phyloP scores from a whole-genome alignment of 306 rosid genomes.

The Chamaecrista fasciculata region DNA sequence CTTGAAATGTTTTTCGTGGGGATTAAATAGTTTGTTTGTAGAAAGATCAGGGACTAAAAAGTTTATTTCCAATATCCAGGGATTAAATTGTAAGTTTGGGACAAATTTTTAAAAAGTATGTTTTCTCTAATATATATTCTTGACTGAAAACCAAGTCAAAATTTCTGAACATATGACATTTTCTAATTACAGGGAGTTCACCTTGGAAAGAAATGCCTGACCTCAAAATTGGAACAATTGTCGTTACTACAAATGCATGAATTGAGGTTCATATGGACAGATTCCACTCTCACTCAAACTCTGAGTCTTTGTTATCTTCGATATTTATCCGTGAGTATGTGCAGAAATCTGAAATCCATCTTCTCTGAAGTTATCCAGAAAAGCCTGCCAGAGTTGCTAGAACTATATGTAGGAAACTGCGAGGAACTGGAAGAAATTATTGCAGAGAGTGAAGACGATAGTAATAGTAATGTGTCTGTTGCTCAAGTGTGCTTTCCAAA shows the following conservation, averaged over 20 bases:
- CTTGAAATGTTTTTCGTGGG: too few relatives aligned
- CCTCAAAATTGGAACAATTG: background rate
- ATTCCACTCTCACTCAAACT: background rate
- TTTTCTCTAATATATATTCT: background rate
- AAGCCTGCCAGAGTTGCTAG: background rate
- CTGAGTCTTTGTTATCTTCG: background rate
- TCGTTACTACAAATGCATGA: background rate
- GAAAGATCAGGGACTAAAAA: too few relatives aligned
- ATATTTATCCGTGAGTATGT: background rate
- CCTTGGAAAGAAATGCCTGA: background rate
- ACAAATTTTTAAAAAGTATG: too few relatives aligned
- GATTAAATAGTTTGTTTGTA: too few relatives aligned
- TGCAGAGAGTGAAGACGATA: background rate
- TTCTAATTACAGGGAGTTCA: background rate
- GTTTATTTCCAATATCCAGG: too few relatives aligned
- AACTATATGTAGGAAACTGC: background rate
- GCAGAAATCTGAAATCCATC: background rate
- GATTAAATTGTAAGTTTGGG: too few relatives aligned
- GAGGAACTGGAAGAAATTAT: slow-evolving; percentile 23
- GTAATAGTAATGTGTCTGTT: background rate
- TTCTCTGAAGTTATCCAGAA: background rate
- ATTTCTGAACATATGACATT: background rate
- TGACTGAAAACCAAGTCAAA: background rate
- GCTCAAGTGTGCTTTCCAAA: background rate
- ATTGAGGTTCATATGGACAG: background rate